Percentiles rank a stretch among this genome's conserved stretches.
These are phyloP conservation scores for Lagenaria siceraria DNA, from an alignment of 306 rosid genomes.

Conservation along the genomic window DNA sequence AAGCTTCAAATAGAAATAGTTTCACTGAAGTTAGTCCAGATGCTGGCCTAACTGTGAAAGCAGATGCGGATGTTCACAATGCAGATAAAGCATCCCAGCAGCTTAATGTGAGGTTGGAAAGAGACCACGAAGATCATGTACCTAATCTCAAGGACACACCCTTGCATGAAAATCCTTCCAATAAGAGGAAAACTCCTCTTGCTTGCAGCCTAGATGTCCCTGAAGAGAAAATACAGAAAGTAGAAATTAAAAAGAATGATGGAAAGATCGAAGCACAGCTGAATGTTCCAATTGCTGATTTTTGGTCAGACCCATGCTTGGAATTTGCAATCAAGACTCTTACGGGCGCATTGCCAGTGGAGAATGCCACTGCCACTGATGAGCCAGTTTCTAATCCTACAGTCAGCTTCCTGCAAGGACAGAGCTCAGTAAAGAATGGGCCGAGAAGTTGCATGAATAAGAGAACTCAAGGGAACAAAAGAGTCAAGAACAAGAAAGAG, in stretches of 20 bases:
- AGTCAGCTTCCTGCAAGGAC: constrained; percentile 19
- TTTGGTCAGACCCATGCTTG: constrained; percentile 31
- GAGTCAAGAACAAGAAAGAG: constrained; percentile 32
- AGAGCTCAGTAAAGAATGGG: constrained; percentile 16
- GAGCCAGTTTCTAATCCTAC: constrained; percentile 16
- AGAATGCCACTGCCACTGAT: constrained; percentile 19
- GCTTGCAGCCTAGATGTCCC: constrained; percentile 18
- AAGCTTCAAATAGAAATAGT: constrained; percentile 25
- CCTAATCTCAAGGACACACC: constrained; percentile 1
- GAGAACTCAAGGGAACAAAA: constrained; percentile 23
- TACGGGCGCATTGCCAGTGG: constrained; percentile 53
- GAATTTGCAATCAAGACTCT: constrained; percentile 48
- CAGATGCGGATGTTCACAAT: background rate
- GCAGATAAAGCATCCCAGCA: constrained; percentile 16
- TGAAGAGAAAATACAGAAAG: constrained; percentile 21
- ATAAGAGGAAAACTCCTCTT: constrained; percentile 13
- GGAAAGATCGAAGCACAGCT: constrained; percentile 24
- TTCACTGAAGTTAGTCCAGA: constrained; percentile 22
- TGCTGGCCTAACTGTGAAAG: constrained; percentile 14
- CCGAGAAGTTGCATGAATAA: constrained; percentile 19
- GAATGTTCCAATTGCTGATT: constrained; percentile 19
- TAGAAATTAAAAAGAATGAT: constrained; percentile 20
- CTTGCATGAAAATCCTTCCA: constrained; percentile 12
- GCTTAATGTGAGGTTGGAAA: constrained; percentile 13
- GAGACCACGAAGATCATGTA: constrained; percentile 4